phyloP scores from a whole-genome alignment of 2,329 filamentous ascomycete genomes.

The Arthrocladium fulminans region DNA sequence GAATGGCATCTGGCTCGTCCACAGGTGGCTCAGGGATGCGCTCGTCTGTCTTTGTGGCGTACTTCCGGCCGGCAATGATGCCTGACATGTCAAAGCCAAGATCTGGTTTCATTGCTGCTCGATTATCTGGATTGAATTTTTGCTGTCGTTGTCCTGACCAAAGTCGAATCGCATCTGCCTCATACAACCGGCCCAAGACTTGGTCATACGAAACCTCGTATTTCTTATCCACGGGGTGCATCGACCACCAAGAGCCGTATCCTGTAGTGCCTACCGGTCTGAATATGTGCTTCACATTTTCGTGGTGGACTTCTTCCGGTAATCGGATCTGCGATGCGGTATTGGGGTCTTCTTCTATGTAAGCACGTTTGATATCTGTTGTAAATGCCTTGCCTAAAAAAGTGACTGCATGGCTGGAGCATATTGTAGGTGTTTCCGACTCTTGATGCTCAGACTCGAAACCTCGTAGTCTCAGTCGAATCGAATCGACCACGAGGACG shows the following conservation, averaged over 20 bases:
- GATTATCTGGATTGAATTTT: constrained; percentile 31
- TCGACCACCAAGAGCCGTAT: constrained; percentile 46
- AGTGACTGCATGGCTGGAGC: constrained; percentile 39
- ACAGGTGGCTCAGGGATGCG: constrained; percentile 36
- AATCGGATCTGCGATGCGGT: constrained; percentile 16
- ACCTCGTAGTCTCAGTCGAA: constrained; percentile 42
- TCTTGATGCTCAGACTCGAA: constrained; percentile 41
- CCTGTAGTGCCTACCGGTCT: constrained; percentile 34
- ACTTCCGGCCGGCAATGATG: constrained; percentile 40
- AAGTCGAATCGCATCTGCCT: constrained; percentile 38
- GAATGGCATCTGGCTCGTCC: constrained; percentile 24
- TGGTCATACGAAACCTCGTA: constrained; percentile 43
- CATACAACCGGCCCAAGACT: constrained; percentile 47
- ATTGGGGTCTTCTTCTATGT: constrained; percentile 20
- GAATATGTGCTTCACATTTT: constrained; percentile 30
- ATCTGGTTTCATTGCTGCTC: constrained; percentile 21
- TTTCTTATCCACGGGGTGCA: constrained; percentile 34
- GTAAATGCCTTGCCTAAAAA: constrained; percentile 45
- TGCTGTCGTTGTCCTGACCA: constrained; percentile 19
- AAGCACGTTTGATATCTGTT: constrained; percentile 22
- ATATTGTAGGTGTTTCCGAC: constrained; percentile 37
- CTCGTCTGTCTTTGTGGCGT: constrained; percentile 37
- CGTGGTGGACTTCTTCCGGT: constrained; percentile 22
- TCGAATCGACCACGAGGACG: constrained; percentile 46
- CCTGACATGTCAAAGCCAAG: constrained; percentile 41